A percentile compares a stretch with the other conserved stretches of the same genome.
Evolutionary conservation across 306 rosid genomes (phyloP).

Genomic region (Inga leiocalycina): DNA sequence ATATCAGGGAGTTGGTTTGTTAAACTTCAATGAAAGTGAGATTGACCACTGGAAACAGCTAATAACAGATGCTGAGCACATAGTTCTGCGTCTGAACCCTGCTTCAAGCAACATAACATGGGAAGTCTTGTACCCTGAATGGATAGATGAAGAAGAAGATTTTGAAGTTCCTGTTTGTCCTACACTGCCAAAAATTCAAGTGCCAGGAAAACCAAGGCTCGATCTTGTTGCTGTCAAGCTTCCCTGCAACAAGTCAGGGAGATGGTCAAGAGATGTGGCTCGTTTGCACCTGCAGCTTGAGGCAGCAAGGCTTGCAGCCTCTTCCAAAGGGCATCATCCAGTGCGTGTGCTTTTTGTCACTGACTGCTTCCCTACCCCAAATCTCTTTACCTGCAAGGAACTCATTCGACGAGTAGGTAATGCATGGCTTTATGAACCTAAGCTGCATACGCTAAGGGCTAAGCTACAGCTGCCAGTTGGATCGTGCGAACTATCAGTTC

Average conservation of each 20-base stretch:
- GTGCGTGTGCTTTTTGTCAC: constrained; percentile 21
- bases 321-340: constrained; percentile 17
- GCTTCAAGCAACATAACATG: constrained; percentile 19
- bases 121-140: constrained; percentile 26
- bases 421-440: constrained; percentile 22
- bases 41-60: constrained; percentile 20
- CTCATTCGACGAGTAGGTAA: constrained; percentile 9
- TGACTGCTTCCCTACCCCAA: constrained; percentile 21
- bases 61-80: not conserved
- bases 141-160: constrained; percentile 24
- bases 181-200: constrained; percentile 9
- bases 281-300: constrained; percentile 26
- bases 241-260: constrained; percentile 17
- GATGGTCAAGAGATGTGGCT: constrained; percentile 25
- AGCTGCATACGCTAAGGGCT: constrained; percentile 43
- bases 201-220: constrained; percentile 18
- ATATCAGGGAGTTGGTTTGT: constrained; percentile 24
- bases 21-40: constrained; percentile 16
- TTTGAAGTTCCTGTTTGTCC: constrained; percentile 22
- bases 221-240: constrained; percentile 24
- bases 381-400: constrained; percentile 18
- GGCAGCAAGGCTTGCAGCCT: constrained; percentile 19
- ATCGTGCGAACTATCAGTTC: constrained; percentile 34
- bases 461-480: constrained; percentile 62
- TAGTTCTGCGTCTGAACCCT: not conserved